A percentile compares a stretch with the other conserved stretches of the same genome.
These are phyloP conservation scores for Perkinsus olseni DNA, from an alignment of 169 alveolate species.

Conservation along the genomic window DNA sequence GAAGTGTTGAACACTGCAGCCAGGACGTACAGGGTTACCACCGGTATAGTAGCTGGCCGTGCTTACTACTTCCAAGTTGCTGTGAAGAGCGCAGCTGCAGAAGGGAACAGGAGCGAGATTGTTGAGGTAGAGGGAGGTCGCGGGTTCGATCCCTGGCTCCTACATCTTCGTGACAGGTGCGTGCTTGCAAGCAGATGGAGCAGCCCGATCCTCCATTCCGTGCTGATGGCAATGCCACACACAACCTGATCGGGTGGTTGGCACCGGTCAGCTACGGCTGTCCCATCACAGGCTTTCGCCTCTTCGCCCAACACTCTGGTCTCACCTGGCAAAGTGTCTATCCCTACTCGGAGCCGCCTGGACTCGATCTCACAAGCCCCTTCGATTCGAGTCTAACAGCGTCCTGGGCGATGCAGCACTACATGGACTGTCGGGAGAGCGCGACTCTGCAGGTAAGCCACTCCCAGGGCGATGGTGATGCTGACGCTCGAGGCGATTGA, in stretches of 20 bases:
- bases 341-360: not conserved
- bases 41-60: not conserved
- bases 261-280: not conserved
- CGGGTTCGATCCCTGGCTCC: not conserved
- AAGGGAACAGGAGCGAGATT: not conserved
- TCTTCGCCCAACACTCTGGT: not conserved
- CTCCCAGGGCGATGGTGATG: not conserved
- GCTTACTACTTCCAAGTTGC: not conserved
- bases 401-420: not conserved
- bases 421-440: not conserved
- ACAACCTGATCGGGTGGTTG: not conserved
- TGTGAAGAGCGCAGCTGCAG: not conserved
- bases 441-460: not conserved
- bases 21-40: not conserved
- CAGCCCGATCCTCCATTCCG: not conserved
- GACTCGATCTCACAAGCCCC: not conserved
- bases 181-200: not conserved
- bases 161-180: not conserved
- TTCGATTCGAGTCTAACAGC: not conserved
- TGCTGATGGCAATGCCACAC: not conserved
- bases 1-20: not conserved
- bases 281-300: not conserved
- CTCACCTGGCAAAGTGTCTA: not conserved
- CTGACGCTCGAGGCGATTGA: too few relatives aligned
- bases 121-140: not conserved